Evolutionary conservation across 768 basidiomycete genomes (phyloP), one percentile per base, ranked within the genome.

Genomic region (Amanita rubescens): DNA sequence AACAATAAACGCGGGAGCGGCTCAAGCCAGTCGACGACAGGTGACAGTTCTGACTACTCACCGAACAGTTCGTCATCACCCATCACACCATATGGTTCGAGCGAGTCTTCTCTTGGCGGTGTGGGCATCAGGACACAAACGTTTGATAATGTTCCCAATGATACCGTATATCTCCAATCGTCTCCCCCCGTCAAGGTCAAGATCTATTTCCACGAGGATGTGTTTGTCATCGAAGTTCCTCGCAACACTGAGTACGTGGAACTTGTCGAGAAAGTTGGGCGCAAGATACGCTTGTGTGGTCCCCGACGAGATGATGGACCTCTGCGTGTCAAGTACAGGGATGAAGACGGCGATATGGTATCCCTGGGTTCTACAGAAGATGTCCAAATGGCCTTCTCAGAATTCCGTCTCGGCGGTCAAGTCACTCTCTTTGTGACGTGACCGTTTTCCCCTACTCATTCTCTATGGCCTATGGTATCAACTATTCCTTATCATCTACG

Each of bases 191-290:
- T 97, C 39, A 91, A 94, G 65, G 84, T 97, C 64, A 95, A 95
- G 70, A 92, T 97, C 50, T 89, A 90, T 67, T 97, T 88, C 73
- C 84, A 91, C 62, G 90, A 94, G 61, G 94, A 96, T 65, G 88
- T 96, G 43, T 98, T 97, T 64, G 87, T 95, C 57, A 90, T 97
- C 54, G 88, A 92, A 68, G 91, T 95, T 22, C 79, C 89, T 39
- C 79, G 85, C 57, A 69, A 75, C 57, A 90, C 90, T 32, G 83
- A 88, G 65, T 94, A 86, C 67, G 75, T 72, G 49, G 89, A 93
- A 41, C 75, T 98, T 49, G 87, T 94, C 49, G 88, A 93, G 67
- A 87, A 85, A 65, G 91, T 98, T 1, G 85, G 88, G 32, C 84
- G 84, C 71, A 98, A 97, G 80, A 94, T 97, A 60, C 80, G 91